A percentile compares a stretch with the other conserved stretches of the same genome.
These are phyloP conservation scores for Elymus sibiricus DNA, from an alignment of 176 grass and related monocot species.

Conservation along the genomic window DNA sequence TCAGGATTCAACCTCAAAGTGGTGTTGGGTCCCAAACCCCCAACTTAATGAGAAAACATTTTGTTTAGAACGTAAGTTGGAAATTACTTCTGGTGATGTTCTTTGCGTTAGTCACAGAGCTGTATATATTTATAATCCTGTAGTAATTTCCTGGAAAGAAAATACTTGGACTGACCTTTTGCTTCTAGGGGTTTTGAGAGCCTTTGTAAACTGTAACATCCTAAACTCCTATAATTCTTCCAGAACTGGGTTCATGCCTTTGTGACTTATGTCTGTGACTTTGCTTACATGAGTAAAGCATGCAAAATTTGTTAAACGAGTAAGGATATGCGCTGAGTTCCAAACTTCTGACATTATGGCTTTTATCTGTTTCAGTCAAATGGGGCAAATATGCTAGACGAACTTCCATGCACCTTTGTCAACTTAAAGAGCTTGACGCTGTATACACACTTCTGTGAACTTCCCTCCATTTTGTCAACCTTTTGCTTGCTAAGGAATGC, in stretches of 20 bases:
- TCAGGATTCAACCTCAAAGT: background rate
- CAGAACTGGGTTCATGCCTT: background rate
- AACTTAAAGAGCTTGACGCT: slow-evolving; percentile 18
- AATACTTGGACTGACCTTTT: too few relatives aligned
- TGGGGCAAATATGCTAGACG: background rate
- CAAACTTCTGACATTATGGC: background rate
- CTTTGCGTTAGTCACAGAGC: too few relatives aligned
- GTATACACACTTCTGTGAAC: slow-evolving; percentile 17
- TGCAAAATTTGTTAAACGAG: background rate
- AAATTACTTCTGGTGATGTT: too few relatives aligned
- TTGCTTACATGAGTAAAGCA: background rate
- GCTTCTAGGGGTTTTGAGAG: background rate
- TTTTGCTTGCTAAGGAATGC: slow-evolving; percentile 6
- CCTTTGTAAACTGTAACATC: background rate
- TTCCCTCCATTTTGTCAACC: background rate
- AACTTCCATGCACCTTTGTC: slow-evolving; percentile 24
- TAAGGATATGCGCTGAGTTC: background rate
- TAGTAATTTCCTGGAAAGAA: too few relatives aligned
- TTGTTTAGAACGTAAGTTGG: too few relatives aligned
- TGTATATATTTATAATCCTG: background rate
- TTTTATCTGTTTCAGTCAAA: background rate
- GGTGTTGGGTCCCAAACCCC: background rate
- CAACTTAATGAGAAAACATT: background rate
- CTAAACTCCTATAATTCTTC: background rate
- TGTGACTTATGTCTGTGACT: background rate